Base-by-base conservation (phyloP, 345 rosid species). In the Iberis pinnata region DNA sequence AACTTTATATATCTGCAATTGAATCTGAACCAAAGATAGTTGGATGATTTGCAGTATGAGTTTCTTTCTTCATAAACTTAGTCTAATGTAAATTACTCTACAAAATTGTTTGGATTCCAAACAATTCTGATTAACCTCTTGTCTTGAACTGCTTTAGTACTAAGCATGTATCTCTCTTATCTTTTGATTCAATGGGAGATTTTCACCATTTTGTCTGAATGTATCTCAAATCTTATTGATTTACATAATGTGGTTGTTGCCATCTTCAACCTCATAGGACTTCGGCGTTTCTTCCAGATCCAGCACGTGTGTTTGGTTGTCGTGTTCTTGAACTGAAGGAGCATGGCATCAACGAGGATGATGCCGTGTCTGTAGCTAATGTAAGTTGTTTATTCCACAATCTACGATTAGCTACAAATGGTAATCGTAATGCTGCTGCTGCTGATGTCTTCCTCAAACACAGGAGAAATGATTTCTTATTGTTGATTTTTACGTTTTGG, bases 241-340 rank as follows among this genome's bases (percentile, higher is more conserved):
- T 56, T 15, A 10, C 17, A 10, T 33, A 32, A 64, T 32, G 18
- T 13, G n/a, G n/a, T n/a, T n/a, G 8, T 18, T 20, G 10, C 45
- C 50, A 18, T 63, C 52, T 72, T 53, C 22, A 12, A 56, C 17
- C 68, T 3, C n/a, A 0, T 11, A 92, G 98, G 81, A 70, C 81
- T 41, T 57, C 71, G 22, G 68, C 68, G 31, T 83, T 76, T 60
- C 64, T 81, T 16, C 93, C 92, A 4, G 88, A 88, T 63, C 88
- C 84, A 11, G 93, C 95, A 12, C 93, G 93, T 32, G 37, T 80
- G 8, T 88, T 75, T 47, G 93, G 81, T 56, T 59, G 65, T 49
- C 93, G 89, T 12, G 84, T 92, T 33, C 80, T 88, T 61, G 75
- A 83, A 67, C 58, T 92, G 79, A 88, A 77, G 58, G 78, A 83